Evolutionary conservation across 345 rosid genomes (phyloP), one percentile per base, ranked within the genome.

Genomic region (Rhodamnia rubescens): DNA sequence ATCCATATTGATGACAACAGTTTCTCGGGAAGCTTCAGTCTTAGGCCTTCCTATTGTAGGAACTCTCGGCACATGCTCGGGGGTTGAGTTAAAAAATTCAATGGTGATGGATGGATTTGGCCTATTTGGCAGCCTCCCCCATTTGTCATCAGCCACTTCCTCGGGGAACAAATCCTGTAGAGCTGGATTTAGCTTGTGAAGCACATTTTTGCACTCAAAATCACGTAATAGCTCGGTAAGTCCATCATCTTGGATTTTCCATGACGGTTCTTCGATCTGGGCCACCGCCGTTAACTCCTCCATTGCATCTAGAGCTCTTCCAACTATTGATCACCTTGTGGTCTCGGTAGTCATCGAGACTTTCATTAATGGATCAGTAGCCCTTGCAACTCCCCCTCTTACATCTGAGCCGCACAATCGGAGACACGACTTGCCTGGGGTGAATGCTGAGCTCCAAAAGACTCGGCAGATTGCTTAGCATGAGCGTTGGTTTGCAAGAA

Each of bases 1-100:
- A 64, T 86, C n/a, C 82, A 83, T 86, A 9, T 50, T n/a, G 32
- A 82, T n/a, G 18, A 29, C 26, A 53, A 20, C 53, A 7, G 36
- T 50, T 64, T 64, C 87, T 53, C 85, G 44, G 29, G 87, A 86
- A 74, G 82, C 53, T 36, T 86, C 87, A 53, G 84, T 7, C 26
- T 82, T 53, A 74, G 53, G 84, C 9, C 64, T 6, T 24, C 27
- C 81, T 32, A n/a, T 26, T 36, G 52, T 4, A 53, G 82, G 49
- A 74, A 36, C 11, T 16, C 64, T 74, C 24, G 20, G 61, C 21
- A 29, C 55, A 49, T 32, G 58, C 56, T 82, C 75, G 11, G 3
- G 75, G 3, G 12, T 16, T 64, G 22, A 64, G 75, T 32, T 64
- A 44, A 32, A 44, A 64, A 32, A 64, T 15, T 32, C 12, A 64